These are phyloP conservation scores for Saksenaea vasiformis DNA, from an alignment of 371 early-diverging fungal species.

Conservation along the genomic window DNA sequence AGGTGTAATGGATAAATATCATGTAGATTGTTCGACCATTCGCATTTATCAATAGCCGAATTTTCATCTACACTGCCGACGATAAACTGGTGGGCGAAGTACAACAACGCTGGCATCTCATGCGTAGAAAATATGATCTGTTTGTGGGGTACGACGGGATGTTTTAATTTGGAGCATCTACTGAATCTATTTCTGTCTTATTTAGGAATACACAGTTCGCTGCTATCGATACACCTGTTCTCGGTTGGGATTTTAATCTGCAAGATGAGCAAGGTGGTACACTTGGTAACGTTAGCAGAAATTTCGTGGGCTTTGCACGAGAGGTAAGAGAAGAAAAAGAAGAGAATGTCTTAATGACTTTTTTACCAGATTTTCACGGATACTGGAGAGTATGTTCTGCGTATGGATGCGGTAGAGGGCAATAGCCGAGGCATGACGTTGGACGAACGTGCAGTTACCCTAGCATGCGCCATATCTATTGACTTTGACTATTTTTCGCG, in stretches of 20 bases:
- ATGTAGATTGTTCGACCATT: slow-evolving; percentile 70
- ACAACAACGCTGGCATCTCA: slow-evolving; percentile 89
- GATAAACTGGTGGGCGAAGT: slow-evolving; percentile 81
- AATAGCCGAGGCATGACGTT: slow-evolving; percentile 64
- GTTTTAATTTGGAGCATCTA: neutral
- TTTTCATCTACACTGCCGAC: slow-evolving; percentile 64
- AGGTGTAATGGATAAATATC: neutral
- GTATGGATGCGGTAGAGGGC: slow-evolving; percentile 70
- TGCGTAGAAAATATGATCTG: slow-evolving; percentile 82
- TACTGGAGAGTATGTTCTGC: slow-evolving; percentile 80
- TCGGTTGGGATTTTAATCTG: slow-evolving; percentile 83
- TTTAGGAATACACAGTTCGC: slow-evolving; percentile 70
- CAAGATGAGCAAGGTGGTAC: slow-evolving; percentile 60
- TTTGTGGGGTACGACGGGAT: slow-evolving; percentile 53
- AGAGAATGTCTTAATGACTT: neutral
- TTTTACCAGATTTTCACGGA: slow-evolving; percentile 78
- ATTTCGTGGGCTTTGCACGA: slow-evolving; percentile 86
- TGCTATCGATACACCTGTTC: slow-evolving; percentile 73
- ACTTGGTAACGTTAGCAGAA: slow-evolving; percentile 73
- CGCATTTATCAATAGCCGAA: slow-evolving; percentile 77
- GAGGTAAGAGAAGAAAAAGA: slow-evolving; percentile 48
- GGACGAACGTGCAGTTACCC: slow-evolving; percentile 83
- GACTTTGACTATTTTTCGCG: slow-evolving; percentile 92
- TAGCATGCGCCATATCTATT: slow-evolving; percentile 85
- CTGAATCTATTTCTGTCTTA: neutral